Percentiles rank a stretch among this genome's conserved stretches.
phyloP scores from a whole-genome alignment of 305 asterid species.

The Fraxinus sp. region DNA sequence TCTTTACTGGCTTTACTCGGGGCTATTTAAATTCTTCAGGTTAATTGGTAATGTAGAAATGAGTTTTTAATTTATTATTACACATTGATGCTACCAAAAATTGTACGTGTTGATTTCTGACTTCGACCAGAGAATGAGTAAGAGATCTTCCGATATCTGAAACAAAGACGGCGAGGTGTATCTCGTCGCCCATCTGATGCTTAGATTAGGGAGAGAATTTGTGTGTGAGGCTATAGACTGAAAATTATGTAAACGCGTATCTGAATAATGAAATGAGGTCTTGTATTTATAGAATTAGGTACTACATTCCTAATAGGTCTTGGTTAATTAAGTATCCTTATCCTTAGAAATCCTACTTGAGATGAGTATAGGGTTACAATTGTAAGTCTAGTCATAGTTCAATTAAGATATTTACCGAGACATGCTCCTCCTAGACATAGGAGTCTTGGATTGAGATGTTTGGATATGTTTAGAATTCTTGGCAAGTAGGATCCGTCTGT shows the following conservation, averaged over 20 bases:
- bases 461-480: background rate
- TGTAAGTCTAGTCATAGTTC: background rate
- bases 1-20: background rate
- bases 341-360: background rate
- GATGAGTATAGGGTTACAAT: background rate
- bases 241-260: background rate
- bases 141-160: background rate
- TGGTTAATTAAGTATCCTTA: background rate
- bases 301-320: too few species aligned
- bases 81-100: too few species aligned
- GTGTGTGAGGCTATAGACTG: background rate
- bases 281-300: background rate
- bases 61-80: background rate
- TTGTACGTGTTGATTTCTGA: background rate
- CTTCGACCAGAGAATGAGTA: background rate
- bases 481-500: background rate
- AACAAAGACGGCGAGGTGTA: too few species aligned
- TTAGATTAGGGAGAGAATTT: too few species aligned
- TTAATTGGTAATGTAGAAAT: constrained; percentile 2
- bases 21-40: background rate
- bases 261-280: background rate
- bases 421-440: background rate
- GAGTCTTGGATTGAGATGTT: background rate
- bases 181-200: too few species aligned
- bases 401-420: background rate